These are phyloP conservation scores for Plasmopara halstedii DNA, from an alignment of 352 stramenopile genomes.

Conservation along the genomic window DNA sequence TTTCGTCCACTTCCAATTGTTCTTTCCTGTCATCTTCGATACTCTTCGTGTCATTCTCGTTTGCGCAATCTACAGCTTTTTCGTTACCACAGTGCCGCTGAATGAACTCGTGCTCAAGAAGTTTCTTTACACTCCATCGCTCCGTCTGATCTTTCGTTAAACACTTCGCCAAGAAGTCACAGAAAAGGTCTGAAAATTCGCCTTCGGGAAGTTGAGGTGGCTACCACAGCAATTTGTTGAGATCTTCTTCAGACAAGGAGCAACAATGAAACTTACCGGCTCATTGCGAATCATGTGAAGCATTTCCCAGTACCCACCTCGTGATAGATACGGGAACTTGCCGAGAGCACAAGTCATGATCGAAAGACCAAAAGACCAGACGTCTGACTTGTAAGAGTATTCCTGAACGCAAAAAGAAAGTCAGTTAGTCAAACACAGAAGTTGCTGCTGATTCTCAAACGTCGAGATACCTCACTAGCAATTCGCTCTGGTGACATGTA, in stretches of 20 bases:
- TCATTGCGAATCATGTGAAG: slow-evolving; percentile 86
- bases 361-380: slow-evolving; percentile 80
- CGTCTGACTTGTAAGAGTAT: slow-evolving; percentile 85
- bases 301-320: slow-evolving; percentile 86
- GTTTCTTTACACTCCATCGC: slow-evolving; percentile 72
- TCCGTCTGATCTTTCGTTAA: slow-evolving; percentile 73
- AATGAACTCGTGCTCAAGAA: slow-evolving; percentile 68
- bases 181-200: slow-evolving; percentile 69
- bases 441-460: not conserved
- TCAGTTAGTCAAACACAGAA: not conserved
- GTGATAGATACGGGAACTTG: slow-evolving; percentile 80
- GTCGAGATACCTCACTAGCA: slow-evolving; percentile 59
- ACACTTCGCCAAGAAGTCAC: slow-evolving; percentile 77
- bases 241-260: not conserved
- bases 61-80: slow-evolving; percentile 7
- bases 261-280: slow-evolving; percentile 28
- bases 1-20: slow-evolving; percentile 65
- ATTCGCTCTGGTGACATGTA: slow-evolving; percentile 95
- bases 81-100: slow-evolving; percentile 31
- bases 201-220: slow-evolving; percentile 53
- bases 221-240: slow-evolving; percentile 10
- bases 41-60: slow-evolving; percentile 21
- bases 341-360: slow-evolving; percentile 88
- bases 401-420: slow-evolving; percentile 16
- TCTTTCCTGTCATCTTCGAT: slow-evolving; percentile 48